Percentiles rank a stretch among this genome's conserved stretches.
Conservation (phyloP, 164 flowering plant genomes). For the Stephania cephalantha region DNA sequence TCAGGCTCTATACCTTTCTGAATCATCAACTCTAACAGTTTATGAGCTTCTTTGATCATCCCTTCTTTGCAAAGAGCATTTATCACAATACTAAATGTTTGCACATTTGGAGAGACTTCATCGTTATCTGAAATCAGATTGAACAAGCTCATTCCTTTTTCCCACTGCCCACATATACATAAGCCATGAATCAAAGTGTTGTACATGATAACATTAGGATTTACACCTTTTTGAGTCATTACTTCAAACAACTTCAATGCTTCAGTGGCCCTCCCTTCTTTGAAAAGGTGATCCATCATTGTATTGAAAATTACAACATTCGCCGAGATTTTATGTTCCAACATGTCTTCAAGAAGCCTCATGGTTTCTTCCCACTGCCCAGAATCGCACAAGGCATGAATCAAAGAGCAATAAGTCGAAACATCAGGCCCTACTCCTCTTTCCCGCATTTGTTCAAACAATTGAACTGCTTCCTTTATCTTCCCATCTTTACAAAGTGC, state of each 20-base stretch:
- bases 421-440: background rate
- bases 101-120: too few species aligned
- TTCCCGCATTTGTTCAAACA: background rate
- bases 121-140: too few species aligned
- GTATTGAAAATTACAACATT: constrained; percentile 3
- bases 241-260: background rate
- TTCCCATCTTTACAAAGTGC: background rate
- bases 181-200: too few species aligned
- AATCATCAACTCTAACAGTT: too few species aligned
- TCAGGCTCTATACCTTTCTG: too few species aligned
- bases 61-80: too few species aligned
- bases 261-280: constrained; percentile 7
- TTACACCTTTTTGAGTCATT: background rate
- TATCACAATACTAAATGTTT: too few species aligned
- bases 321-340: background rate
- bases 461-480: background rate
- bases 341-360: background rate
- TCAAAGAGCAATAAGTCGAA: background rate
- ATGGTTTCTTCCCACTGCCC: constrained; percentile 4
- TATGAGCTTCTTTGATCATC: too few species aligned
- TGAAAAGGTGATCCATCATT: background rate
- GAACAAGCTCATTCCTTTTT: too few species aligned
- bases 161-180: too few species aligned
- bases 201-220: background rate
- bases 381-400: background rate